Percentiles rank a stretch among this genome's conserved stretches.
These are phyloP conservation scores for Botryotinia globosa DNA, from an alignment of 2,329 filamentous ascomycete genomes.

Conservation along the genomic window DNA sequence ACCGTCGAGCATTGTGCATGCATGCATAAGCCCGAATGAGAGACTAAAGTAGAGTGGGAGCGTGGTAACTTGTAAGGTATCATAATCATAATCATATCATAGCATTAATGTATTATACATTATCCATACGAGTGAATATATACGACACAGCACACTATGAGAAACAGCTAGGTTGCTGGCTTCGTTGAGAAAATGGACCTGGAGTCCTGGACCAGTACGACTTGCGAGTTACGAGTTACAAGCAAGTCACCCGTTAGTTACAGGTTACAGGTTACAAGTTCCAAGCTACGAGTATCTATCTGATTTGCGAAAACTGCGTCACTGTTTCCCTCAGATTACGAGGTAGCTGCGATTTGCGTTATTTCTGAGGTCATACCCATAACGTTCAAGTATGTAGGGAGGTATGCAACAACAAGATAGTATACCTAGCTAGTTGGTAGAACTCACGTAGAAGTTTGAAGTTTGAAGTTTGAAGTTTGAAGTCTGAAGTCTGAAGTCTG, in stretches of 20 bases:
- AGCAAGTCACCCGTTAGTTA: background rate
- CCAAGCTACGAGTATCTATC: background rate
- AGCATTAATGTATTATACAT: slow-evolving; percentile 2
- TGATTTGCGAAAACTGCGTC: background rate
- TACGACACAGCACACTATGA: background rate
- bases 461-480: background rate
- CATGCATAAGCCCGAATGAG: slow-evolving; percentile 35
- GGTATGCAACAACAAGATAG: background rate
- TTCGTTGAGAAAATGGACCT: background rate
- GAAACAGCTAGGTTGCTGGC: slow-evolving; percentile 13
- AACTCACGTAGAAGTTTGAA: background rate
- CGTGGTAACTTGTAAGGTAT: slow-evolving; percentile 5
- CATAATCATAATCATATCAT: slow-evolving; percentile 14
- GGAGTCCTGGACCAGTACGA: background rate
- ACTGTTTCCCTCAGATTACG: background rate
- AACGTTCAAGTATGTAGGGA: background rate
- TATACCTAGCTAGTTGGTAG: background rate
- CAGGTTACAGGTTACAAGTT: background rate
- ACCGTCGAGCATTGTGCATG: slow-evolving; percentile 22
- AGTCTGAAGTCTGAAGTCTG: background rate
- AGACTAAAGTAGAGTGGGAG: background rate
- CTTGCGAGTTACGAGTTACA: background rate
- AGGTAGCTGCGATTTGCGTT: background rate
- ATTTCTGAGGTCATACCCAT: background rate
- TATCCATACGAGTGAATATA: slow-evolving; percentile 15